Percentiles rank a stretch among this genome's conserved stretches.
Conservation (phyloP, 2,329 filamentous ascomycete species). For the Aspergillus sp. region DNA sequence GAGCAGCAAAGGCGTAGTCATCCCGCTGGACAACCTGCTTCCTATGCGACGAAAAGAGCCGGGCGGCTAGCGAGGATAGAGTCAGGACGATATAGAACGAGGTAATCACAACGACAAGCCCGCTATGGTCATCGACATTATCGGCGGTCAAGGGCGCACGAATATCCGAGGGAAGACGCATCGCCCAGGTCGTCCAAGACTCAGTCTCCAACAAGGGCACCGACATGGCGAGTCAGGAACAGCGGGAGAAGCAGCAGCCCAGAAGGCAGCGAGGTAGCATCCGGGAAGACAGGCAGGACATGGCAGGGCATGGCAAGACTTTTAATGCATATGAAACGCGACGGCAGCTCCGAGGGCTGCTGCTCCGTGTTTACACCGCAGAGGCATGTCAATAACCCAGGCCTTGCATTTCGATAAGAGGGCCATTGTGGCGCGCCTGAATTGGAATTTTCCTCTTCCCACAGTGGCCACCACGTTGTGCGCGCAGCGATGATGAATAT, state of each 20-base stretch:
- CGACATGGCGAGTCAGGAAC: background rate
- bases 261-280: background rate
- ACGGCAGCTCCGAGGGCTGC: background rate
- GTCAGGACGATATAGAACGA: constrained; percentile 44
- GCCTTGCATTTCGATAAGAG: background rate
- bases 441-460: background rate
- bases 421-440: background rate
- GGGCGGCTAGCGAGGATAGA: constrained; percentile 45
- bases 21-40: constrained; percentile 37
- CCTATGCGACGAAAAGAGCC: constrained; percentile 44
- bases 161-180: constrained; percentile 25
- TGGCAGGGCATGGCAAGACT: background rate
- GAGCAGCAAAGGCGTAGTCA: constrained; percentile 41
- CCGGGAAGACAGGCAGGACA: background rate
- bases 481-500: no score
- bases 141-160: constrained; percentile 43
- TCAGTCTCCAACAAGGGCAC: background rate
- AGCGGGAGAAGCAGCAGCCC: background rate
- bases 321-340: background rate
- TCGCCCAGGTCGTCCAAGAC: background rate
- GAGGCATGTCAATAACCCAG: background rate
- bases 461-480: background rate
- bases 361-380: background rate
- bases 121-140: constrained; percentile 45
- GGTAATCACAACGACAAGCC: constrained; percentile 47